Evolutionary conservation across 2,329 filamentous ascomycete species (phyloP).

Genomic region (Zasmidium angulare): DNA sequence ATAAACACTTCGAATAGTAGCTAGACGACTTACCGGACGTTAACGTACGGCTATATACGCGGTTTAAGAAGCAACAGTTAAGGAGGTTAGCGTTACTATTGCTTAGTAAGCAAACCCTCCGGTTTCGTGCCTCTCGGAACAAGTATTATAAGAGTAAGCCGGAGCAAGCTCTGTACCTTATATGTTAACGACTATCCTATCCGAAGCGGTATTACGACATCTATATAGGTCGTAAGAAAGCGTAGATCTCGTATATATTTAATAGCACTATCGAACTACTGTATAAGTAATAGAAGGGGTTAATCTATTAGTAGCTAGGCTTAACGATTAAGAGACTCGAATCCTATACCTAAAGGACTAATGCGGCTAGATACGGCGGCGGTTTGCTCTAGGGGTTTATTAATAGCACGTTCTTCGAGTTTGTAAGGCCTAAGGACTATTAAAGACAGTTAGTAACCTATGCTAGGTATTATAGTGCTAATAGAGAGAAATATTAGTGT

Average conservation of each 20-base stretch:
- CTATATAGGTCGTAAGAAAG: background rate
- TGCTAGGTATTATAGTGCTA: background rate
- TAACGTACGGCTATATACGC: background rate
- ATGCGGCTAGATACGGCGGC: background rate
- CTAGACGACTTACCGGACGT: background rate
- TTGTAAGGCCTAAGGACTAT: background rate
- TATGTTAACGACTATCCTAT: constrained; percentile 1
- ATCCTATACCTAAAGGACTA: background rate
- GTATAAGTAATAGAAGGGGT: background rate
- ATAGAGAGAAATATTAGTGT: background rate
- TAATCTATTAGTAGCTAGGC: background rate
- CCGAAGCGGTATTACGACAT: background rate
- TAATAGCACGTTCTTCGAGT: background rate
- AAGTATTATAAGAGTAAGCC: no score
- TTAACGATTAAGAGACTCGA: background rate
- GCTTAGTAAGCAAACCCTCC: background rate
- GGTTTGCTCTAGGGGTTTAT: background rate
- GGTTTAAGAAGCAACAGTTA: background rate
- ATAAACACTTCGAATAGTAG: background rate
- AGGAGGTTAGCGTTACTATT: background rate
- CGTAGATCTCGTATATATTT: background rate
- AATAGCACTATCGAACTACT: background rate
- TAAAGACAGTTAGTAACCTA: background rate
- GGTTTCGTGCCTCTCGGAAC: background rate
- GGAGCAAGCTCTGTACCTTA: background rate